Evolutionary conservation across 2,329 filamentous ascomycete genomes (phyloP).

Genomic region (Ilyonectria mors-panacis): DNA sequence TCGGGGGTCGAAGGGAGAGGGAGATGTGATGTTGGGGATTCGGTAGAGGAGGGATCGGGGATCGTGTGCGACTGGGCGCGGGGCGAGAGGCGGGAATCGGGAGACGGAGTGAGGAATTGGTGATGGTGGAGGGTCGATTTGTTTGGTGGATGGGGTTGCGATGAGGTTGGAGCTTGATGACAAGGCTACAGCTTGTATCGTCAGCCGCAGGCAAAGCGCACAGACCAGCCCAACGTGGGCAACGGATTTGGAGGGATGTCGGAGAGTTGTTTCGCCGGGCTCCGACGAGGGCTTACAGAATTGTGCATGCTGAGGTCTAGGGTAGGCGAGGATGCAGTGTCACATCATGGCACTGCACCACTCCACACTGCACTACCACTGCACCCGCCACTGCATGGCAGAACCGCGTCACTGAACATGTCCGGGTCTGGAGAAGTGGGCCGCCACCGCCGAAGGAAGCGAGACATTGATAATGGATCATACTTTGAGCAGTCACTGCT

Average conservation of each 20-base stretch:
- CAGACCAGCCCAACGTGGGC: conserved; percentile 40
- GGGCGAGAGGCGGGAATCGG: not conserved
- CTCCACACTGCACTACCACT: too few species aligned
- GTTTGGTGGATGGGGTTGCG: conserved; percentile 39
- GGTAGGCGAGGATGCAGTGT: conserved; percentile 29
- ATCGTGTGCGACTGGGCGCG: conserved; percentile 21
- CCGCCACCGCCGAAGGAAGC: too few species aligned
- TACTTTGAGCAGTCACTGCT: not conserved
- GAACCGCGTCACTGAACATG: too few species aligned
- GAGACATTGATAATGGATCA: too few species aligned
- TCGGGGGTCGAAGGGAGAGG: conserved; percentile 20
- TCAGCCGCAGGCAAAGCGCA: conserved; percentile 48
- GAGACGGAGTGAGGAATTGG: conserved; percentile 30
- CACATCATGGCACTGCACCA: too few species aligned
- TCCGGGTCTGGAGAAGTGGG: too few species aligned
- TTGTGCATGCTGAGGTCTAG: conserved; percentile 14
- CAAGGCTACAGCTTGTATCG: conserved; percentile 56
- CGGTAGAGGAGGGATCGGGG: conserved; percentile 31
- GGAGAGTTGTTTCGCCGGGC: conserved; percentile 40
- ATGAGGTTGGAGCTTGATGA: conserved; percentile 52
- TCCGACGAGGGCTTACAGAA: conserved; percentile 21
- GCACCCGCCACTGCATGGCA: too few species aligned
- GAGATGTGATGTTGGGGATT: conserved; percentile 1
- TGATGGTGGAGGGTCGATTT: conserved; percentile 32
- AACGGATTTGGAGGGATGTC: conserved; percentile 23